phyloP scores from a whole-genome alignment of 345 rosid genomes.

The Brassica juncea region DNA sequence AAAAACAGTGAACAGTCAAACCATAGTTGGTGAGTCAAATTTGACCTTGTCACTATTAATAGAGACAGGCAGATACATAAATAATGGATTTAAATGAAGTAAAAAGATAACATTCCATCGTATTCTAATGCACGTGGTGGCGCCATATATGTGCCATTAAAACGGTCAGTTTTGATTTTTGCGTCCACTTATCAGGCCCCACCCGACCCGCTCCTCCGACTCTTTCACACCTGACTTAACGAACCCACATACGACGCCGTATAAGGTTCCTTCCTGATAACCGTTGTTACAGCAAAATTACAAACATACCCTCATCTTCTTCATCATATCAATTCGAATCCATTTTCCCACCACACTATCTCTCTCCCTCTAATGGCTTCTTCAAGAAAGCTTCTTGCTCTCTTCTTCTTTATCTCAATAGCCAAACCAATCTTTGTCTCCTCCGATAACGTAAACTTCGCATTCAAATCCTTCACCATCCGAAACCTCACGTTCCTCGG shows the following conservation, averaged over 20 bases:
- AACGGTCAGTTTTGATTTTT: constrained; percentile 40
- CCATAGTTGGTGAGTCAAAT: constrained; percentile 20
- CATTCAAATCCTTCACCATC: constrained; percentile 60
- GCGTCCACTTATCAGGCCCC: constrained; percentile 34
- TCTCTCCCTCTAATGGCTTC: constrained; percentile 30
- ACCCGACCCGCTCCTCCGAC: constrained; percentile 37
- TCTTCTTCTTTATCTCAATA: constrained; percentile 38
- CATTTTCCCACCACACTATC: constrained; percentile 46
- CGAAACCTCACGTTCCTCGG: constrained; percentile 91
- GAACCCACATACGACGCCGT: constrained; percentile 12
- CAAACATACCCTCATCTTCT: constrained; percentile 28
- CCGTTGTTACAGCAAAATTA: constrained; percentile 40
- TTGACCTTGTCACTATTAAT: not conserved
- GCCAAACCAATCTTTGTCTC: constrained; percentile 13
- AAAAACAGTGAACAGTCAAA: constrained; percentile 25
- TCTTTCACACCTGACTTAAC: not conserved
- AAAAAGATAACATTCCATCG: not conserved
- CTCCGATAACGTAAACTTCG: constrained; percentile 48
- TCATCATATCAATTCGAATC: constrained; percentile 51
- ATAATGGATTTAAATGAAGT: constrained; percentile 17
- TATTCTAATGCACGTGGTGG: constrained; percentile 35
- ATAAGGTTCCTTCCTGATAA: not conserved
- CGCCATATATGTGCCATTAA: constrained; percentile 29
- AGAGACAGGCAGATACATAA: not conserved
- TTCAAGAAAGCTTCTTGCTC: constrained; percentile 53